Base-by-base conservation (phyloP, 2,329 filamentous ascomycete species). In the Calonectria multiphialidica region DNA sequence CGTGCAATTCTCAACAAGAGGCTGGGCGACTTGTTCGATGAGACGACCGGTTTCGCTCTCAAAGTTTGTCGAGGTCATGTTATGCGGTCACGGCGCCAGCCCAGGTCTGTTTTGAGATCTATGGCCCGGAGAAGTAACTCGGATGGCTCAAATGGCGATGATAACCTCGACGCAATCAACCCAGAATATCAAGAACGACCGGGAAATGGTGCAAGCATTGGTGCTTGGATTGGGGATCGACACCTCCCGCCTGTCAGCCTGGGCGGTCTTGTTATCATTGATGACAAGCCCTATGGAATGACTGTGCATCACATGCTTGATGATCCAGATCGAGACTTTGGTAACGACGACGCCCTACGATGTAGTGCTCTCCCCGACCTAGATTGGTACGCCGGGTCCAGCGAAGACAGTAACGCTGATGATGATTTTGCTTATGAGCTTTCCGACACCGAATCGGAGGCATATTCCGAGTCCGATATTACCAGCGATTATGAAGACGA, bases 271-370 rank as follows among this genome's bases (percentile, higher is more conserved):
- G 91, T 98, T 47, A 86, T 97, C 37, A 91, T 98, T 2, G 95
- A 98, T 80, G 92, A 94, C 68, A 92, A 93, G 81, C 91, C 94
- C 0, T 97, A 95, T 79, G 96, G 96, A 15, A 97, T 98, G 94
- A 98, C 95, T 25, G 96, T 98, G 0, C 96, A 98, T 80, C 96
- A 98, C 82, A 96, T 98, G 92, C 90, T 98, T 2, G 96, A 98
- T 86, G 90, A 92, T 70, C 90, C 90, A 1, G 89, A 90, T 4
- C 83, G 84, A 66, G 85, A 87, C 12, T 84, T 84, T 42, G 78
- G 76, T 1, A 75, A 76, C 12, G 72, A 68, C 28, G 75, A 82
- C 49, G 76, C 77, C 4, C 57, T 77, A 62, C 82, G 80, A 53
- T 88, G 81, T 83, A 88, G 81, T 83, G 86, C 79, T 42, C 82